Percentiles rank a stretch among this genome's conserved stretches.
Evolutionary conservation across 352 stramenopile genomes (phyloP).

Genomic region (Globisporangium sylvaticum): DNA sequence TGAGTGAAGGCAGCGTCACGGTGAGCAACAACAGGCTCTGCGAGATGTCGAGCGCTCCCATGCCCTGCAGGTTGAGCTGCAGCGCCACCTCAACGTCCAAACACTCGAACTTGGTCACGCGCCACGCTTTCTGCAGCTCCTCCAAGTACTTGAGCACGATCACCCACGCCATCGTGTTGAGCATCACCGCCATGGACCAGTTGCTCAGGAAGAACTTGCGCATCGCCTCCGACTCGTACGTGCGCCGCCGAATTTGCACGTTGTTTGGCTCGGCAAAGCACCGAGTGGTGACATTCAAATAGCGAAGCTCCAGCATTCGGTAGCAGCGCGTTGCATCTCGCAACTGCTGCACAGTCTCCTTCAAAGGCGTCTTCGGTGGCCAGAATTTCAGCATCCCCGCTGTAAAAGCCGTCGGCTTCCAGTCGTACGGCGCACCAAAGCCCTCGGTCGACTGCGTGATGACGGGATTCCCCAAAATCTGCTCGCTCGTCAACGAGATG

Average conservation of each 20-base stretch:
- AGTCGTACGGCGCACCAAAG: constrained; percentile 21
- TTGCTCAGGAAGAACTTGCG: constrained; percentile 37
- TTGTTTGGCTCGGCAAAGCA: constrained; percentile 35
- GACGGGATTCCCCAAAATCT: constrained; percentile 27
- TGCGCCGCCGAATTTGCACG: constrained; percentile 2
- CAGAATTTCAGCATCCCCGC: constrained; percentile 37
- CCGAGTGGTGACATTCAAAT: constrained; percentile 23
- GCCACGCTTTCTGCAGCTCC: constrained; percentile 30
- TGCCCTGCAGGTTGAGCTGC: constrained; percentile 40
- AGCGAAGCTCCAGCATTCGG: constrained; percentile 31
- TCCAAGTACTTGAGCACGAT: constrained; percentile 44
- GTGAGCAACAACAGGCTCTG: constrained; percentile 34
- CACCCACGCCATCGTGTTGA: constrained; percentile 43
- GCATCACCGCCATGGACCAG: constrained; percentile 39
- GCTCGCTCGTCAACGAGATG: constrained; percentile 12
- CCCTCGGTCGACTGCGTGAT: constrained; percentile 24
- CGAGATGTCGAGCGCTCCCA: constrained; percentile 40
- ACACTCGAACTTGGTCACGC: constrained; percentile 30
- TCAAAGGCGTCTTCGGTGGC: constrained; percentile 33
- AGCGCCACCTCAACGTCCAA: constrained; percentile 33
- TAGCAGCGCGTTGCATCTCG: constrained; percentile 36
- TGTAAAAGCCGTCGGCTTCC: constrained; percentile 27
- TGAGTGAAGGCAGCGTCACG: constrained; percentile 25
- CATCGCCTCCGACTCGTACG: constrained; percentile 25
- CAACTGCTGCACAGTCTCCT: constrained; percentile 19